Conservation (phyloP, 768 basidiomycete species). For the Hygrocybe coccinea region DNA sequence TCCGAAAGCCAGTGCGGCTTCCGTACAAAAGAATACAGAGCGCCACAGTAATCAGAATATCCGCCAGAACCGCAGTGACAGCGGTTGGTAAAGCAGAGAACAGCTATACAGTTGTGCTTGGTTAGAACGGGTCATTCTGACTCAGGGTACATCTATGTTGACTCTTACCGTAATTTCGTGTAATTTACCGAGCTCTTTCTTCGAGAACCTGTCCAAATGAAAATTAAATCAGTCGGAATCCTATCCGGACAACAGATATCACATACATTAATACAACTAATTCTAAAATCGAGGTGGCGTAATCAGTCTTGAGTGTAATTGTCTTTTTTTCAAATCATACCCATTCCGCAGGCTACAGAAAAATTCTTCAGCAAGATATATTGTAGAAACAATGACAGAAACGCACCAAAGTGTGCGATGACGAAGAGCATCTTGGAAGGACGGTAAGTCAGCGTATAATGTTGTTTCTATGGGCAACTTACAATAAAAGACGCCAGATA, state of each 20-base stretch:
- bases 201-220: constrained; percentile 6
- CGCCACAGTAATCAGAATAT: constrained; percentile 7
- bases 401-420: background rate
- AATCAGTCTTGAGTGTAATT: background rate
- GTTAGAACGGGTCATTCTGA: no score
- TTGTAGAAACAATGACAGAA: background rate
- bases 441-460: background rate
- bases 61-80: constrained; percentile 9
- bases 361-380: background rate
- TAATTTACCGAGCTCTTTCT: constrained; percentile 7
- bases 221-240: background rate
- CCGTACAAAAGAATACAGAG: constrained; percentile 10
- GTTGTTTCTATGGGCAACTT: background rate
- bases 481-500: background rate
- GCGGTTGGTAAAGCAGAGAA: constrained; percentile 9
- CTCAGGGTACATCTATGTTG: background rate
- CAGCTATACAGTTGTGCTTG: background rate
- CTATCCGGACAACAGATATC: background rate
- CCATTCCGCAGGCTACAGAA: constrained; percentile 6
- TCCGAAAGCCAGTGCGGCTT: constrained; percentile 7
- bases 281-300: background rate
- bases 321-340: background rate
- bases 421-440: background rate
- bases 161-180: constrained; percentile 9
- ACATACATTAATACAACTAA: constrained; percentile 6